A percentile compares a stretch with the other conserved stretches of the same genome.
Conservation (phyloP, 768 basidiomycete genomes). For the Suillus plorans region DNA sequence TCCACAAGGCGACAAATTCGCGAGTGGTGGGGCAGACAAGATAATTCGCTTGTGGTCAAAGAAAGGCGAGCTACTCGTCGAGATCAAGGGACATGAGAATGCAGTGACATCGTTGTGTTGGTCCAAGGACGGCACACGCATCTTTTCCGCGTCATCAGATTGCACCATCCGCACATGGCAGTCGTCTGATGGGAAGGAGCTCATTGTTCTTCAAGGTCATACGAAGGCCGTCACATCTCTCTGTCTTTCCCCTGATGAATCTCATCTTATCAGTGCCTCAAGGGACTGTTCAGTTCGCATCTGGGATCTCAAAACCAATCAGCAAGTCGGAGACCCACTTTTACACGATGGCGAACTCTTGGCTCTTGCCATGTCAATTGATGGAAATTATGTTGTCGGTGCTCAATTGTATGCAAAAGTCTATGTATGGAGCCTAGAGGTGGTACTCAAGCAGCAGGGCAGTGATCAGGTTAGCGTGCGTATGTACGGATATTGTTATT, state of each 20-base stretch:
- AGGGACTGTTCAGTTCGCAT: slow-evolving; percentile 1
- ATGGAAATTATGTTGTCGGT: neutral
- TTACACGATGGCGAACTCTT: neutral
- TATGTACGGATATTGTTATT: neutral
- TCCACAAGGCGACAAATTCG: neutral
- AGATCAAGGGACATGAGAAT: neutral
- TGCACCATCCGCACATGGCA: neutral
- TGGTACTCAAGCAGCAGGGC: neutral
- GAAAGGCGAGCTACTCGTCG: neutral
- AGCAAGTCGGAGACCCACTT: neutral
- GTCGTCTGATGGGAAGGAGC: neutral
- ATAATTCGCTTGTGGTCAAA: neutral
- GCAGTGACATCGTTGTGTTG: neutral
- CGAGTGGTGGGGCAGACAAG: neutral
- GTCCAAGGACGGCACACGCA: neutral
- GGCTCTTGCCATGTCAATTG: neutral
- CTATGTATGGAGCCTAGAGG: neutral
- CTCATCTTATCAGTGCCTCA: neutral
- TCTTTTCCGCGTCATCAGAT: neutral
- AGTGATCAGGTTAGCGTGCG: neutral
- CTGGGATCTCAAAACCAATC: neutral
- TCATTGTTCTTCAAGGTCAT: neutral
- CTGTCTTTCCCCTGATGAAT: neutral
- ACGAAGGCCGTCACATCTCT: neutral
- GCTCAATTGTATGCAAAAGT: slow-evolving; percentile 1